Evolutionary conservation across 768 basidiomycete genomes (phyloP), one percentile per base, ranked within the genome.

Genomic region (Clathrus columnatus): DNA sequence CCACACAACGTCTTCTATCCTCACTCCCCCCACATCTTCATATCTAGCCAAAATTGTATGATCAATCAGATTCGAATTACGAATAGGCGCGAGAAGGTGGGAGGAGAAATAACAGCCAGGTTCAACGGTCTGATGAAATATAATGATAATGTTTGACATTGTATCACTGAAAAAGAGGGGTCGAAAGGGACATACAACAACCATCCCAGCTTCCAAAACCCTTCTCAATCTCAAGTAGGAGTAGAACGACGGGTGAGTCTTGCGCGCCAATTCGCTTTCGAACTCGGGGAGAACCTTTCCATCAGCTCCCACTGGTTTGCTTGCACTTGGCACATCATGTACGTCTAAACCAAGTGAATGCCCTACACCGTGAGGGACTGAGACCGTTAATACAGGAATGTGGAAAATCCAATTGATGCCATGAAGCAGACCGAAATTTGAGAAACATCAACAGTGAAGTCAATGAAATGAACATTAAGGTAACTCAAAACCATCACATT

Each of bases 331-430:
- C 1, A 87, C 89, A 63, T 96, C 94, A 65, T 96, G 95, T 1
- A 97, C 93, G 65, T 98, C 95, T 69, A 96, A 73, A 10, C 95
- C 95, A 42, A 97, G 73, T 5, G 87, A 87, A 66, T 97, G 94
- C 0, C 92, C 91, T 36, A 87, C 73, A 2, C 94, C 95, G 64
- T 97, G 94, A 8, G 94, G 94, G 79, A 90, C 51, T 53, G n/a
- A n/a, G n/a, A n/a, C n/a, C n/a, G n/a, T 28, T 17, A 26, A 27
- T 8, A 16, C 3, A 23, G 36, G 1, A 36, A 36, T 7, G 36
- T 4, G 7, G 4, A 24, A 36, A 18, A 41, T 18, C 20, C 45
- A 43, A 16, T 10, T 21, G 10, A 30, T 27, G 23, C 26, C 18
- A 20, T 11, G 10, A 28, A 50, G 24, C 8, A 10, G 18, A 30